A percentile compares a stretch with the other conserved stretches of the same genome.
These are phyloP conservation scores for Hypoxylon subgilvum DNA, from an alignment of 495 filamentous ascomycete species.

Conservation along the genomic window DNA sequence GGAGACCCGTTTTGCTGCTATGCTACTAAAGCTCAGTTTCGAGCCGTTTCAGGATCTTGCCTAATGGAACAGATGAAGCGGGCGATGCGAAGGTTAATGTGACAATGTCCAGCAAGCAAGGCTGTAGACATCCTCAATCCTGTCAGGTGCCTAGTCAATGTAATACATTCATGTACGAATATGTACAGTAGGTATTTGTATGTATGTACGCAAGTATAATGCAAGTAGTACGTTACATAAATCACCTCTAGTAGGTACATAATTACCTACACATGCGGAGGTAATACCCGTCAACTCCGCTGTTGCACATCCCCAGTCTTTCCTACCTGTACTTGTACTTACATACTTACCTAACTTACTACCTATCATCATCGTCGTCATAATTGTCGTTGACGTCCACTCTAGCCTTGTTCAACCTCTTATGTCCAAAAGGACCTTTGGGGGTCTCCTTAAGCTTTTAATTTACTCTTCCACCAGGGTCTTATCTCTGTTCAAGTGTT, in stretches of 20 bases:
- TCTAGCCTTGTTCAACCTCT: constrained; percentile 37
- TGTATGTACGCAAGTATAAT: background rate
- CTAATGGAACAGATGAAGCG: background rate
- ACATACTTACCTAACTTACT: background rate
- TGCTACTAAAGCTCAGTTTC: constrained; percentile 2
- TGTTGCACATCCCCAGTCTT: constrained; percentile 9
- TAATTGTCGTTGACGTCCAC: constrained; percentile 44
- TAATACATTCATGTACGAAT: too few species aligned
- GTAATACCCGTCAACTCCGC: too few species aligned
- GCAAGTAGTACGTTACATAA: too few species aligned
- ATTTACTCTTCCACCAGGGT: constrained; percentile 3
- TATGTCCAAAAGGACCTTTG: background rate
- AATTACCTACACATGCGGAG: too few species aligned
- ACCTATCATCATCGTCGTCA: constrained; percentile 16
- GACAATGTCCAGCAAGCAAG: too few species aligned
- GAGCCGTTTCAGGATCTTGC: constrained; percentile 3
- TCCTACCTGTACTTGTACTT: too few species aligned
- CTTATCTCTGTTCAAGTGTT: constrained; percentile 11
- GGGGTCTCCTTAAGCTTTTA: constrained; percentile 17
- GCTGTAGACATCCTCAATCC: background rate
- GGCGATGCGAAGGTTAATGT: background rate
- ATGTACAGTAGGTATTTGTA: too few species aligned
- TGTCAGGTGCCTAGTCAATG: background rate
- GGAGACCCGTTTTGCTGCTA: background rate
- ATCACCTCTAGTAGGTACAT: too few species aligned